Base-by-base conservation (phyloP, 805 yeast species). In the Metschnikowia arizonensis region DNA sequence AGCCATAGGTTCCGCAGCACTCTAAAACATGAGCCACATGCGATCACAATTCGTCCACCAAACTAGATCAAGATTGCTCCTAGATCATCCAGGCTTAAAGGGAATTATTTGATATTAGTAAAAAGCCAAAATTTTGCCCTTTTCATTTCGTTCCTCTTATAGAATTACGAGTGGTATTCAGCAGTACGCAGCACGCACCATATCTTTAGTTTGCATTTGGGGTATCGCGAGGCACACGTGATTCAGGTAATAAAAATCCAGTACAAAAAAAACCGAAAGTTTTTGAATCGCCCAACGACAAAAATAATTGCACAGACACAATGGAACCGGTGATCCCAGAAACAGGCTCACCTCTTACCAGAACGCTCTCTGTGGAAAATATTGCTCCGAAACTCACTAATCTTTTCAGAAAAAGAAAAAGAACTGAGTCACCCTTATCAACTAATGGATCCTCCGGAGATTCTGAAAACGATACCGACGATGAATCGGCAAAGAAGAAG, bases 311-410 rank as follows among this genome's bases (percentile, higher is more conserved):
- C 26, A 40, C 39, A 31, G 21, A 32, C 26, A 31, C 24, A 25
- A 41, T 34, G 41, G 41, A 45, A 34, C 42, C 53, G 19, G 54
- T 37, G 25, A 37, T 44, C 25, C 31, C 48, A 12, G 46, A 42
- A 29, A 33, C 48, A 31, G 44, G 44, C 33, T 35, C 47, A 25
- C 51, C 57, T n/a, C 50, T 69, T 40, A 56, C 61, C 11, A 57
- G 72, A 47, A 62, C 71, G 10, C 60, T 70, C 38, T 69, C 74
- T 2, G 69, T 70, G 47, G 76, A 70, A 38, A 55, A 67, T 38
- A 58, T 70, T 47, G 72, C 68, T 5, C 72, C 74, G 9, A 64
- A 60, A 29, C 45, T 69, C 32, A 56, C 66, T 4, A 64, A 66
- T 35, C 56, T 54, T 37, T 54, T 54, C 46, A 56, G 58, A 43